These are phyloP conservation scores for Mycena leptocephala DNA, from an alignment of 768 basidiomycete genomes.

Conservation along the genomic window DNA sequence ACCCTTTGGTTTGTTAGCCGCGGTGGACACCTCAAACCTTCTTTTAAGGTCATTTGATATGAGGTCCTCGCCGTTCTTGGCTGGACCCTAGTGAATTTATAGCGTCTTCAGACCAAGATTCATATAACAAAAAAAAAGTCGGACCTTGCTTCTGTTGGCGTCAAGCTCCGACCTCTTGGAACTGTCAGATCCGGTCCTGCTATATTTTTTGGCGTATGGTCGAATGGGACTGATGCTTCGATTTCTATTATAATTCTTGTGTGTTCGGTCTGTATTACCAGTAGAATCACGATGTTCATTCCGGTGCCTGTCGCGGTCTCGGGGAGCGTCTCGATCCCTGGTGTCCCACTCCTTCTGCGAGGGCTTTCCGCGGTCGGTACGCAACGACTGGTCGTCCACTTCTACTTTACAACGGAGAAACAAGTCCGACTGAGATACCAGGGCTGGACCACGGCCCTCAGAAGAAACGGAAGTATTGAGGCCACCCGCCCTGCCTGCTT, in stretches of 20 bases:
- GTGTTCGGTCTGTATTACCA: slow-evolving; percentile 4
- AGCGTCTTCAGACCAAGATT: not conserved
- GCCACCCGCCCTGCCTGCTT: slow-evolving; percentile 23
- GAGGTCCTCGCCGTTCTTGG: slow-evolving; percentile 17
- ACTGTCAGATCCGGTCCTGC: slow-evolving; percentile 23
- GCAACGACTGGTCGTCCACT: slow-evolving; percentile 37
- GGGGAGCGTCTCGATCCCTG: slow-evolving; percentile 27
- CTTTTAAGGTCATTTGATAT: slow-evolving; percentile 18
- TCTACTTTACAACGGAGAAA: slow-evolving; percentile 54
- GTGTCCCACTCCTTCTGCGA: slow-evolving; percentile 10
- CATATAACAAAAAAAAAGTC: not conserved
- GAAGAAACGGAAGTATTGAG: slow-evolving; percentile 29
- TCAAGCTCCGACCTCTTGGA: slow-evolving; percentile 27
- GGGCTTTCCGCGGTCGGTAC: slow-evolving; percentile 7
- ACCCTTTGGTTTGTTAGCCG: slow-evolving; percentile 1
- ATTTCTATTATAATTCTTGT: slow-evolving; percentile 25
- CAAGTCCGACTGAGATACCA: slow-evolving; percentile 62
- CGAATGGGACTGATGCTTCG: slow-evolving; percentile 28
- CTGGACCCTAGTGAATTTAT: slow-evolving; percentile 15
- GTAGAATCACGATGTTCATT: not conserved
- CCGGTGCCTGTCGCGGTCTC: slow-evolving; percentile 29
- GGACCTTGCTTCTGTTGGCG: slow-evolving; percentile 19
- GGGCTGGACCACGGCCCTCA: slow-evolving; percentile 49
- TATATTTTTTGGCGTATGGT: slow-evolving; percentile 21
- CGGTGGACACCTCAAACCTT: slow-evolving; percentile 1